Conservation (phyloP, 106 monocot species). For the Xerophyta viscosa region DNA sequence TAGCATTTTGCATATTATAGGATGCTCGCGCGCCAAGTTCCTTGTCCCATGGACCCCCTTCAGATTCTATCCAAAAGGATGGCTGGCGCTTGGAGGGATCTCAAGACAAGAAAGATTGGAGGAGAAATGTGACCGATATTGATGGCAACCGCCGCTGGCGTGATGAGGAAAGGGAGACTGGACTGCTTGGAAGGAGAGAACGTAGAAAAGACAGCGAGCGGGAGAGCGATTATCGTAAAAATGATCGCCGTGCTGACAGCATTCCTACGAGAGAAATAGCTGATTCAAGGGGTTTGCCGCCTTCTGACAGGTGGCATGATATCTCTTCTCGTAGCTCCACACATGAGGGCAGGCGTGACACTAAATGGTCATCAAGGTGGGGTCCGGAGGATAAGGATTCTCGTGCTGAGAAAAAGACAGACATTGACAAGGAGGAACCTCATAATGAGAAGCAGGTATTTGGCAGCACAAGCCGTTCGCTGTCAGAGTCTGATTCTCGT, state of each 20-base stretch:
- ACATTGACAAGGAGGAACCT: slow-evolving; percentile 61
- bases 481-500: slow-evolving; percentile 71
- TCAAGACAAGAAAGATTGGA: slow-evolving; percentile 81
- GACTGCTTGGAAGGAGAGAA: slow-evolving; percentile 78
- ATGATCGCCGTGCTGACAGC: slow-evolving; percentile 62
- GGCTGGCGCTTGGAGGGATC: slow-evolving; percentile 53
- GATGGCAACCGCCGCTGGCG: slow-evolving; percentile 79
- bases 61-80: slow-evolving; percentile 57
- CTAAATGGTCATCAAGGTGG: slow-evolving; percentile 97
- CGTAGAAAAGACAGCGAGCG: slow-evolving; percentile 86
- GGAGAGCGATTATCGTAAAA: slow-evolving; percentile 58
- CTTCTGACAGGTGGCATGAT: slow-evolving; percentile 61
- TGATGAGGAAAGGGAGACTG: slow-evolving; percentile 97
- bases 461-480: slow-evolving; percentile 25
- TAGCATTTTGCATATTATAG: slow-evolving; percentile 12
- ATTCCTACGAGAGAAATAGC: slow-evolving; percentile 31
- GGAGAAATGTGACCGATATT: slow-evolving; percentile 49
- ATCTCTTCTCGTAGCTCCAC: slow-evolving; percentile 35
- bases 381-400: slow-evolving; percentile 88
- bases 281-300: slow-evolving; percentile 39
- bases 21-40: slow-evolving; percentile 21
- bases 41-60: slow-evolving; percentile 27
- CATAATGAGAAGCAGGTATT: slow-evolving; percentile 57
- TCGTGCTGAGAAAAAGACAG: slow-evolving; percentile 57
- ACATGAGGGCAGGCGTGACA: slow-evolving; percentile 65